Evolutionary conservation across 148 eudicot species (phyloP).

Genomic region (Gaultheria prostrata): DNA sequence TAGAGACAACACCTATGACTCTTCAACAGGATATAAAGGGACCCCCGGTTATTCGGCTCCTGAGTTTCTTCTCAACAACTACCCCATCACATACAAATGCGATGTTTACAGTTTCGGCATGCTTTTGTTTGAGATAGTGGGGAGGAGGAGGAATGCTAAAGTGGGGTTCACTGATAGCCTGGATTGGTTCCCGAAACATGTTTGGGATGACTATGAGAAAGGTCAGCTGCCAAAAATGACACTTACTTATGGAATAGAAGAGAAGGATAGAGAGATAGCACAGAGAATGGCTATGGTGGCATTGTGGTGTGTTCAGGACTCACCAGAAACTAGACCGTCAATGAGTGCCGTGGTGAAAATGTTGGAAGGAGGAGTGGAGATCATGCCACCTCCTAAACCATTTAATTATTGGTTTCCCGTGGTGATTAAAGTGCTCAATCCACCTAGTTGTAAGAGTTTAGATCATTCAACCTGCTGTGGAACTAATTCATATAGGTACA

Average conservation of each 20-base stretch:
- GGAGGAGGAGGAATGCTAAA: too few species aligned
- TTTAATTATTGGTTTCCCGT: neutral
- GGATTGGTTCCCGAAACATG: conserved; percentile 6
- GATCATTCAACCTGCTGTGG: neutral
- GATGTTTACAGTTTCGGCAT: too few species aligned
- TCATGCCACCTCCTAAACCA: conserved; percentile 12
- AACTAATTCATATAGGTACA: conserved; percentile 5
- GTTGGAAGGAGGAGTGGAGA: conserved; percentile 10
- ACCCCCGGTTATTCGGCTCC: too few species aligned
- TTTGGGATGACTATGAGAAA: conserved; percentile 11
- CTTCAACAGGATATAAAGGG: too few species aligned
- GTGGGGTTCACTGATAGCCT: neutral
- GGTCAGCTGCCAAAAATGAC: neutral
- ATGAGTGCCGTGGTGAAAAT: conserved; percentile 14
- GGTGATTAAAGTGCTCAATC: neutral
- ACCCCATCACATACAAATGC: too few species aligned
- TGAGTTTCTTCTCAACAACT: too few species aligned
- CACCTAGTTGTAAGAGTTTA: neutral
- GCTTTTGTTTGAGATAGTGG: too few species aligned
- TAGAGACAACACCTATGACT: too few species aligned
- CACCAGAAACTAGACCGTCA: neutral
- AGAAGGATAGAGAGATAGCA: neutral
- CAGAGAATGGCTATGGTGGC: conserved; percentile 8
- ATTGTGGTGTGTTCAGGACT: neutral
- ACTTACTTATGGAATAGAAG: neutral